Conservation (phyloP, 257 asterid genomes). For the Nicotiana undulata region DNA sequence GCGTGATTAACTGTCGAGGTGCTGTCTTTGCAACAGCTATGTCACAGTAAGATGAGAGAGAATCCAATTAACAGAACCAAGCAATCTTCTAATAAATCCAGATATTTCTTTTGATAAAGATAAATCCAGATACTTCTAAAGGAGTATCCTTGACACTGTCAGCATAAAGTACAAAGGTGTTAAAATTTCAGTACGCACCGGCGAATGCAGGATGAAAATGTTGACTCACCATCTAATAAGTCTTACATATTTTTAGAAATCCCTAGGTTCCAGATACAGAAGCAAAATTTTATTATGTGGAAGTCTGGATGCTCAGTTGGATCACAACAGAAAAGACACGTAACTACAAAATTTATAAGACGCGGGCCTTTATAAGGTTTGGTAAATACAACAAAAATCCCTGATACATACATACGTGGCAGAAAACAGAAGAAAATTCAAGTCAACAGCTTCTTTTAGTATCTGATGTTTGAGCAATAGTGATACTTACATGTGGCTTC, state of each 20-base stretch:
- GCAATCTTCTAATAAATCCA: background rate
- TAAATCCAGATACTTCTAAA: background rate
- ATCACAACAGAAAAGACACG: background rate
- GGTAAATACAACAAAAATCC: background rate
- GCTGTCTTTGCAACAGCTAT: background rate
- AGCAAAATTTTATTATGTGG: background rate
- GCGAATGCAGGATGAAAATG: background rate
- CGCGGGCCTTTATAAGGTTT: background rate
- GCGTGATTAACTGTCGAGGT: background rate
- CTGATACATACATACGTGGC: background rate
- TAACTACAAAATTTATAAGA: background rate
- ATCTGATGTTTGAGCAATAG: background rate
- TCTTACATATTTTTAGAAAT: background rate
- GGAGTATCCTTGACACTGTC: background rate
- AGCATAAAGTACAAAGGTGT: background rate
- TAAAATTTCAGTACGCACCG: background rate
- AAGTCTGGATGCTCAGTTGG: background rate
- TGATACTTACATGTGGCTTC: constrained; percentile 89
- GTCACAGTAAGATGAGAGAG: background rate
- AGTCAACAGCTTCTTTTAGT: background rate
- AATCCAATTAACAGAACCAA: background rate
- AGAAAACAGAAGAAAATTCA: background rate
- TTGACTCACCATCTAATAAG: background rate
- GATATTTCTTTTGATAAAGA: background rate
- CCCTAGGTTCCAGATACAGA: background rate